Base-by-base conservation (phyloP, 139 green algal species). In the Tetradesmus lagerheimii region DNA sequence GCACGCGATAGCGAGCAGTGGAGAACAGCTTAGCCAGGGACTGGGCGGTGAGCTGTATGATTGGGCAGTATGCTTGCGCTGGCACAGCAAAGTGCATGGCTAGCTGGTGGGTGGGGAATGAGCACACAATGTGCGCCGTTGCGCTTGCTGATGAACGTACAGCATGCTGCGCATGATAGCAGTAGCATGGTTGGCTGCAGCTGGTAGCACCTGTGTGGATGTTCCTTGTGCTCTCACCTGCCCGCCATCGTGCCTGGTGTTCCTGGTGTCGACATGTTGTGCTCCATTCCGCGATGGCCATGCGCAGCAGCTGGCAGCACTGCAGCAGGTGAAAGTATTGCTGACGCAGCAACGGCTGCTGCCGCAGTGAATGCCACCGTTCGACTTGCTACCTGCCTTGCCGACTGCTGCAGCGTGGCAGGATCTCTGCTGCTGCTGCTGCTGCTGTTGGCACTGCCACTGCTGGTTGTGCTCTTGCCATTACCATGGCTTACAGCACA, bases 341-440 rank as follows among this genome's bases (percentile, higher is more conserved):
- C 38, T 29, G 38, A 14, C 37, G 62, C 83, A 64, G 62, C 83
- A 88, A 66, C 3, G 1, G 25, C 53, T 79, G 82, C 82, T 62
- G 82, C 82, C 39, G 82, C 57, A 41, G 57, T 64, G 75, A 53
- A 45, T 86, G 80, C 45, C 47, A 16, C n/a, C 34, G 80, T 43
- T 9, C 27, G 39, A 27, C 31, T 66, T n/a, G 31, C 50, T 29
- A 47, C 34, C 2, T 38, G 4, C 23, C 23, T 31, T n/a, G 31
- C 57, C 25, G 16, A n/a, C 80, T 86, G 80, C 43, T 85, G 80
- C 25, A 37, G 43, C 79, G 27, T 27, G 25, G 18, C 8, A 39
- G 39, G 15, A 25, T 50, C 43, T 25, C 14, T 38, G 25, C 20
- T 16, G 25, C 41, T 20, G 31, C 15, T 14, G 4, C 47, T 45